Evolutionary conservation across 768 basidiomycete species (phyloP), one percentile per base, ranked within the genome.

Genomic region (Boletus patriciae): DNA sequence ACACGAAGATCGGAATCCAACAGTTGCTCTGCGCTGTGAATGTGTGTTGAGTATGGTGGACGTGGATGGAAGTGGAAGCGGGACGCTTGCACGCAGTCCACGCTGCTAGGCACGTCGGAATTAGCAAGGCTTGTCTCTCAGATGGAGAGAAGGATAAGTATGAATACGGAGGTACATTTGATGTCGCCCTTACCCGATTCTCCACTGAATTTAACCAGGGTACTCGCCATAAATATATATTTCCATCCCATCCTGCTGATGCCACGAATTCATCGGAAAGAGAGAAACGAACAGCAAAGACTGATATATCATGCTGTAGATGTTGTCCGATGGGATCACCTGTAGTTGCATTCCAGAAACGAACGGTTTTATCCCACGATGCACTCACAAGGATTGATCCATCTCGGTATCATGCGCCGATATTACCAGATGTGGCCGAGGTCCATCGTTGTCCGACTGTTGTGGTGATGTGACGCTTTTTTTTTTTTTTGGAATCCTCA

Each of bases 261-360:
- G 37, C 23, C 21, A 57, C 23, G 6, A 0, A 57, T 46, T 34
- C 37, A 16, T 44, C 55, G 9, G 29, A 46, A 13, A 38, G 54
- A 18, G 62, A 59, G 36, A 63, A 63, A 11, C 19, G 16, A 13
- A 63, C 40, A 0, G 13, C 3, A 0, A 2, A 0, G 16, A 55
- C 34, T 4, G 0, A 0, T 4, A 2, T 6, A 4, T 33, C 23
- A 21, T 48, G 48, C 10, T 15, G 15, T 1, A 57, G 36, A 25
- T 9, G n/a, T 12, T 33, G 18, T n/a, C 49, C 37, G 6, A 55
- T 2, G 18, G 33, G 36, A 12, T 42, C 0, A 1, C 50, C 60
- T 15, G 54, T 21, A 3, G 8, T 18, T 7, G 34, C 19, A 43
- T 52, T 12, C 53, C 57, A 61, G 33, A 61, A 49, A 54, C 46